Evolutionary conservation across 2,329 filamentous ascomycete species (phyloP).

Genomic region (Kalmusia sp.): DNA sequence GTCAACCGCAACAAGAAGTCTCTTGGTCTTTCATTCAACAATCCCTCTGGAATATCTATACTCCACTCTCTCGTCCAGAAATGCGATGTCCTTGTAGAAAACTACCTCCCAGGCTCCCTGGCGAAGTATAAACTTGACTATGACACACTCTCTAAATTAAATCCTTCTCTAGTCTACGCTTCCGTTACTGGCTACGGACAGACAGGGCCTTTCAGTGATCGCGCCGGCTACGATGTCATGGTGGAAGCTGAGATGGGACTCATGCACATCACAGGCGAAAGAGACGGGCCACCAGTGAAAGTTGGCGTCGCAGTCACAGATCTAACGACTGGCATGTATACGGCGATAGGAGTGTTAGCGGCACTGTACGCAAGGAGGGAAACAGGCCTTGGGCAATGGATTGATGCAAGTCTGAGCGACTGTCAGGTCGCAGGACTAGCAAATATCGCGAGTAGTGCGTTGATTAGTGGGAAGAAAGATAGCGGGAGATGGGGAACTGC

Average conservation of each 20-base stretch:
- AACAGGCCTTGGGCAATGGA: slow-evolving; percentile 85
- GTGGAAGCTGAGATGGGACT: slow-evolving; percentile 97
- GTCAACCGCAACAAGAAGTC: slow-evolving; percentile 98
- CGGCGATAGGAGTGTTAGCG: slow-evolving; percentile 92
- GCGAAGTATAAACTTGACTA: slow-evolving; percentile 93
- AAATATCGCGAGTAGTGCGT: slow-evolving; percentile 88
- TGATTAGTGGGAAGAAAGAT: slow-evolving; percentile 87
- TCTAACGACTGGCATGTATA: slow-evolving; percentile 91
- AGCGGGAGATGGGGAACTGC: slow-evolving; percentile 93
- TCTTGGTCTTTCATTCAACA: slow-evolving; percentile 86
- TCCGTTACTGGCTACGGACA: slow-evolving; percentile 97
- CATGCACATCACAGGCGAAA: slow-evolving; percentile 95
- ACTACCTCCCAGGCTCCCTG: slow-evolving; percentile 87
- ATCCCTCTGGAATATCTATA: slow-evolving; percentile 80
- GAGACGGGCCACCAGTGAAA: slow-evolving; percentile 90
- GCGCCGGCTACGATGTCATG: slow-evolving; percentile 98
- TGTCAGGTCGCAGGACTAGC: slow-evolving; percentile 91
- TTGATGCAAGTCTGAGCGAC: slow-evolving; percentile 89
- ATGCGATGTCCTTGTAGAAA: slow-evolving; percentile 93
- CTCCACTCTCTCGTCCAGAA: slow-evolving; percentile 82
- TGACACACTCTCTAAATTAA: slow-evolving; percentile 76
- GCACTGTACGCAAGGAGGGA: slow-evolving; percentile 77
- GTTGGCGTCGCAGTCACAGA: slow-evolving; percentile 98
- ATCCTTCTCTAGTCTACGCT: slow-evolving; percentile 87
- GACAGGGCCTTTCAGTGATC: slow-evolving; percentile 83